Base-by-base conservation (phyloP, 2,329 filamentous ascomycete genomes). In the Orbilia oligospora region DNA sequence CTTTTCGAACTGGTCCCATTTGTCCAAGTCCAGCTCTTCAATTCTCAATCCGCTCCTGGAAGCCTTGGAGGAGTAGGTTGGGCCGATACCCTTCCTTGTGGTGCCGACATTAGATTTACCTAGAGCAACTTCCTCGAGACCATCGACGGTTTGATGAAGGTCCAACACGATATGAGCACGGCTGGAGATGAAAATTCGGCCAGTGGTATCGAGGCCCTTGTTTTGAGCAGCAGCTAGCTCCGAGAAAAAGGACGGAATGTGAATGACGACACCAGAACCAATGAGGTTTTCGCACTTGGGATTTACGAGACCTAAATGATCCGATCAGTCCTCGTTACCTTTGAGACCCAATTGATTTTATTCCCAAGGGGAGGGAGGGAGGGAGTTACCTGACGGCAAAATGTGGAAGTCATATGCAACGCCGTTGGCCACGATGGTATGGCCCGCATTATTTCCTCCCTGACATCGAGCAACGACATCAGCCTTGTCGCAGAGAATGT, bases 241-340 rank as follows among this genome's bases (percentile, higher is more conserved):
- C 81, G 88, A 87, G 87, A 91, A 91, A 86, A 92, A 91, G 68
- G 87, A 86, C 20, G 89, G 89, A 70, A 91, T 87, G 84, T 93
- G 89, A 81, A 93, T 90, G 76, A 92, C 89, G 48, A 89, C 88
- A 56, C 87, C 91, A 61, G 90, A 91, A 76, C 91, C 92, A 83
- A 94, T 91, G 72, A 94, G 86, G 85, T 94, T 94, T 82, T 89
- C 87, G 83, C 89, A 92, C 51, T 86, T 86, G 5, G 91, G 90
- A 83, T 91, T 92, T 81, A 94, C 87, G 78, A 94, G 88, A 76
- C 92, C 92, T 71, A 89, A 24, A 90, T 10, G 16, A 27, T 44
- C 4, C 36, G 4, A 22, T 72, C 9, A 72, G 58, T 58, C 1
- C 30, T 22, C 27, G 5, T 53, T 30, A 20, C 5, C 18, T 55